Evolutionary conservation across 192 early-diverging fungal species (phyloP).

Genomic region (Umbelopsis sp.): DNA sequence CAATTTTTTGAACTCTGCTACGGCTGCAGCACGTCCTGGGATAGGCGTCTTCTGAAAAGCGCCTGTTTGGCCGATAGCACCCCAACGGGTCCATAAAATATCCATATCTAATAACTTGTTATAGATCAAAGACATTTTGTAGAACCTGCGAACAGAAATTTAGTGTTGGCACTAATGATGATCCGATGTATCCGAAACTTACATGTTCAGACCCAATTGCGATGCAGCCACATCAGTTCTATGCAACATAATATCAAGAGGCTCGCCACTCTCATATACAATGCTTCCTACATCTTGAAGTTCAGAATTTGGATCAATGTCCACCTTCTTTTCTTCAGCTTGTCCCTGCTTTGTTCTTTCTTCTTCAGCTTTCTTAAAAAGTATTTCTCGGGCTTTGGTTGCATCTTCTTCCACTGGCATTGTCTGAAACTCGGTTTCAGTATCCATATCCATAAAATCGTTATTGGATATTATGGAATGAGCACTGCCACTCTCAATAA

Average conservation of each 20-base stretch:
- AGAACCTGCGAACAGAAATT: conserved; percentile 37
- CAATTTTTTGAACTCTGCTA: conserved; percentile 60
- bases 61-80: conserved; percentile 67
- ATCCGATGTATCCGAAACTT: background rate
- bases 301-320: conserved; percentile 34
- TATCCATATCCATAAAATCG: conserved; percentile 21
- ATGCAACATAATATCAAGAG: conserved; percentile 50
- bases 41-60: conserved; percentile 46
- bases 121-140: conserved; percentile 61
- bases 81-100: conserved; percentile 74
- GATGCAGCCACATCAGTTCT: conserved; percentile 47
- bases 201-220: conserved; percentile 43
- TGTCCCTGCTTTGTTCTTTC: background rate
- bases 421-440: conserved; percentile 37
- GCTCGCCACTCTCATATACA: conserved; percentile 30
- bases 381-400: conserved; percentile 23
- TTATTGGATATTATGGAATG: background rate
- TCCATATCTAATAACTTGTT: conserved; percentile 48
- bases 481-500: conserved; percentile 1
- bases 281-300: conserved; percentile 33
- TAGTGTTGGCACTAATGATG: background rate
- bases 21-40: conserved; percentile 35
- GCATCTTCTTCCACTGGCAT: conserved; percentile 46
- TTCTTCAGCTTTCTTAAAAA: conserved; percentile 29
- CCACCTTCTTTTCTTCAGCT: conserved; percentile 22